phyloP scores from a whole-genome alignment of 352 stramenopile species.

The Phytophthora ohioensis region DNA sequence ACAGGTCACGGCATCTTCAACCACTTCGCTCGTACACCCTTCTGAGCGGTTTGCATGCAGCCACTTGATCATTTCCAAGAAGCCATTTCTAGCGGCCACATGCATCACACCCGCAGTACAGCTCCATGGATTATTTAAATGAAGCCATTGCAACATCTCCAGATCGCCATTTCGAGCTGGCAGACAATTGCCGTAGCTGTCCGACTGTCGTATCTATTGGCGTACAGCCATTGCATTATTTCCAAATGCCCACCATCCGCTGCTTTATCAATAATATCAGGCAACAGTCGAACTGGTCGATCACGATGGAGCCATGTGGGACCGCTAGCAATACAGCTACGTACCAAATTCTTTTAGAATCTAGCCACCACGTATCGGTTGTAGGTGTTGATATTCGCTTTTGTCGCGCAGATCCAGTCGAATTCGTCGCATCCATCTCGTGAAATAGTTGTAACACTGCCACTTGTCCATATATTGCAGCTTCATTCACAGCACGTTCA shows the following conservation, averaged over 20 bases:
- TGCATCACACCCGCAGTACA: neutral
- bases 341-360: neutral
- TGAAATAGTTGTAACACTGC: no score
- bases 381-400: no score
- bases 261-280: neutral
- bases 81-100: neutral
- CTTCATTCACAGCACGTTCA: no score
- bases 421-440: no score
- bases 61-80: slow-evolving; percentile 6
- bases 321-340: neutral
- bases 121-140: neutral
- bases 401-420: no score
- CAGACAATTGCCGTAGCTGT: no score
- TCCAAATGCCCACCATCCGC: neutral
- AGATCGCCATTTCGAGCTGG: no score
- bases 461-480: no score
- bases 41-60: neutral
- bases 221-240: neutral
- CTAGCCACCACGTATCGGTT: no score
- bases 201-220: neutral
- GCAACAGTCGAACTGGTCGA: neutral
- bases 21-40: neutral
- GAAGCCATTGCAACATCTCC: neutral
- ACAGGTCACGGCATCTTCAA: neutral
- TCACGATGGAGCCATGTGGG: neutral